A percentile compares a stretch with the other conserved stretches of the same genome.
Conservation (phyloP, 2,329 filamentous ascomycete genomes). For the Trichothecium roseum region DNA sequence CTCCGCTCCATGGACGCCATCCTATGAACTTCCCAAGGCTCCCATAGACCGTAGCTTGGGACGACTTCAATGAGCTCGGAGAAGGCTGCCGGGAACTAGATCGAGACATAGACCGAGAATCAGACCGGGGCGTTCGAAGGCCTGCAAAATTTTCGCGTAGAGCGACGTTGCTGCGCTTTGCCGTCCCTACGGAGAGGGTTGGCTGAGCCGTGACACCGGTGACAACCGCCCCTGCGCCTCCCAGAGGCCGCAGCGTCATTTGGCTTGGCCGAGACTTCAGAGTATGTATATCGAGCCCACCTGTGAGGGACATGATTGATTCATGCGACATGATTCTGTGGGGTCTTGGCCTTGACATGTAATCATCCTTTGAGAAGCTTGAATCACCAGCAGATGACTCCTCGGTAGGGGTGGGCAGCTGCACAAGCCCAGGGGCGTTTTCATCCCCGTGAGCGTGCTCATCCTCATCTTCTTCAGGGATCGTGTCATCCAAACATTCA, state of each 20-base stretch:
- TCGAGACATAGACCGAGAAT: slow-evolving; percentile 19
- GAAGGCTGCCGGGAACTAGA: slow-evolving; percentile 9
- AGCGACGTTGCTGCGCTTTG: slow-evolving; percentile 40
- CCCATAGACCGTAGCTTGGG: slow-evolving; percentile 10
- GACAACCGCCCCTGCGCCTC: slow-evolving; percentile 43
- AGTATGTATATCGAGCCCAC: slow-evolving; percentile 84
- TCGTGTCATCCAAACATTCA: slow-evolving; percentile 16
- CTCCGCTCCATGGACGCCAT: slow-evolving; percentile 36
- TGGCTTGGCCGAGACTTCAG: slow-evolving; percentile 67
- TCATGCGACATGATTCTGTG: slow-evolving; percentile 71
- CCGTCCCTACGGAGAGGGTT: slow-evolving; percentile 37
- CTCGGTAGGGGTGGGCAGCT: slow-evolving; percentile 20
- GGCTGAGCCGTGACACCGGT: slow-evolving; percentile 50
- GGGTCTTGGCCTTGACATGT: slow-evolving; percentile 33
- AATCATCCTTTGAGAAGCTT: slow-evolving; percentile 20
- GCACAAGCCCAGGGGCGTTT: slow-evolving; percentile 10
- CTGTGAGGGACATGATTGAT: slow-evolving; percentile 76
- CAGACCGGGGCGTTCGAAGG: slow-evolving; percentile 20
- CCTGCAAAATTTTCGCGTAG: slow-evolving; percentile 45
- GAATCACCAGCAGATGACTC: slow-evolving; percentile 22
- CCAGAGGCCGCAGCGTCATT: slow-evolving; percentile 47
- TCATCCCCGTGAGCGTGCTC: slow-evolving; percentile 10
- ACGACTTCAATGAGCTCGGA: slow-evolving; percentile 12
- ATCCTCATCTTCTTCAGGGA: slow-evolving; percentile 28
- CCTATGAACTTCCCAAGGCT: slow-evolving; percentile 32